Base-by-base conservation (phyloP, 805 yeast species). In the Cyberlindnera sargentensis region DNA sequence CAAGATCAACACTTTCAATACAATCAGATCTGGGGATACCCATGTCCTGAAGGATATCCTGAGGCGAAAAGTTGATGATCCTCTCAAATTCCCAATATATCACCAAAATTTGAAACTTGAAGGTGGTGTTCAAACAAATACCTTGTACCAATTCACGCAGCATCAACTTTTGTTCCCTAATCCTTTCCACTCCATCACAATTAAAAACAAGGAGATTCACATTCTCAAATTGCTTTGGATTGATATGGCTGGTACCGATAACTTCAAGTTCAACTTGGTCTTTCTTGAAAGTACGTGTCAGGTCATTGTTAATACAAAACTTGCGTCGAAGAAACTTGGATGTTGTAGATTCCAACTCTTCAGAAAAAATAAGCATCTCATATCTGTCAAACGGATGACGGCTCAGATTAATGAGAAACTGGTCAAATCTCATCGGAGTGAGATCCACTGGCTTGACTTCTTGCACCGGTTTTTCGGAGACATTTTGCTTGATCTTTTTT, bases 71-170 rank as follows among this genome's bases (percentile, higher is more conserved):
- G 33, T 58, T 58, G 26, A 62, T 63, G 2, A 44, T 42, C 3
- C 48, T 46, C 37, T 63, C 56, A n/a, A 70, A 57, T 34, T 66
- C 70, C 74, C 74, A 68, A 43, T 62, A 66, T 3, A 67, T 46
- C 3, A 69, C 48, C 25, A 67, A 23, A 9, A 68, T 44, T 29
- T 60, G 59, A 41, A 67, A 63, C 39, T 59, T 57, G 32, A 52
- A 58, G 38, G 63, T 64, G 5, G 67, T 58, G 39, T 64, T 60
- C 29, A 65, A 42, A 4, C 66, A 56, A 7, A 65, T 52, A 4
- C 65, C 68, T 26, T 64, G 60, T 2, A 64, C 47, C 15, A 68
- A 42, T 35, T 65, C 67, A n/a, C 54, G 57, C 34, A 68, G 47
- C 7, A 48, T 26, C 4, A 39, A 8, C 25, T 42, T 38, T 51